These are phyloP conservation scores for Chloranthus sessilifolius DNA, from an alignment of 164 flowering plant species.

Conservation along the genomic window DNA sequence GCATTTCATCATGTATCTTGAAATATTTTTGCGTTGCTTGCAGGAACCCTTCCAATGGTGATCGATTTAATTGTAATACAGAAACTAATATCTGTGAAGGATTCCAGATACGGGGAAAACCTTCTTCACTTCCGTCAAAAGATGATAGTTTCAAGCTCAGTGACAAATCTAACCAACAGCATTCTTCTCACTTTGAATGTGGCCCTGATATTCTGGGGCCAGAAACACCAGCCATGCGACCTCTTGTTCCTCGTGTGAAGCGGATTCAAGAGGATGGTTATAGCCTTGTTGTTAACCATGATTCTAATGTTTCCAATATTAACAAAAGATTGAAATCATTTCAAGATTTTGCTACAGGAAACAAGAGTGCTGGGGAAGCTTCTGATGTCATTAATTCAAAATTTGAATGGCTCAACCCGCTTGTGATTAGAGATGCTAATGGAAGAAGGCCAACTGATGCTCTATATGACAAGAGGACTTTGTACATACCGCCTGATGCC, in stretches of 20 bases:
- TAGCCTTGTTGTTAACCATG: conserved; percentile 18
- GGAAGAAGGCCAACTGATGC: conserved; percentile 71
- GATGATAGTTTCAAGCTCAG: conserved; percentile 15
- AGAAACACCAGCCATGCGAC: conserved; percentile 67
- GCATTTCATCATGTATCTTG: no score
- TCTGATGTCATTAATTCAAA: conserved; percentile 45
- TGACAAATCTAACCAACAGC: conserved; percentile 10
- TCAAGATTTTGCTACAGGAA: conserved; percentile 22
- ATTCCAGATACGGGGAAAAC: conserved; percentile 11
- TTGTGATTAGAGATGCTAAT: conserved; percentile 65
- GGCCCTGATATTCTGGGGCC: conserved; percentile 50
- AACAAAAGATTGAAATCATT: conserved; percentile 51
- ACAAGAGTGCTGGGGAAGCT: conserved; percentile 15
- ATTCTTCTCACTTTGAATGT: conserved; percentile 12
- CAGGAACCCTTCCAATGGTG: conserved; percentile 31
- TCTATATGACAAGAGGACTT: conserved; percentile 70
- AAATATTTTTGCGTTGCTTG: conserved; percentile 1
- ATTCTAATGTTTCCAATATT: conserved; percentile 18
- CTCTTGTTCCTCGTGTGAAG: conserved; percentile 64
- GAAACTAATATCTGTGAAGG: conserved; percentile 11
- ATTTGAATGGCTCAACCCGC: conserved; percentile 89
- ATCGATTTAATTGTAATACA: conserved; percentile 13
- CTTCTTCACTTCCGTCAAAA: conserved; percentile 11
- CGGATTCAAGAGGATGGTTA: conserved; percentile 48
- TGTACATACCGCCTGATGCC: conserved; percentile 76